Percentiles rank a stretch among this genome's conserved stretches.
Conservation (phyloP, 805 yeast species). For the Lipomyces orientalis region DNA sequence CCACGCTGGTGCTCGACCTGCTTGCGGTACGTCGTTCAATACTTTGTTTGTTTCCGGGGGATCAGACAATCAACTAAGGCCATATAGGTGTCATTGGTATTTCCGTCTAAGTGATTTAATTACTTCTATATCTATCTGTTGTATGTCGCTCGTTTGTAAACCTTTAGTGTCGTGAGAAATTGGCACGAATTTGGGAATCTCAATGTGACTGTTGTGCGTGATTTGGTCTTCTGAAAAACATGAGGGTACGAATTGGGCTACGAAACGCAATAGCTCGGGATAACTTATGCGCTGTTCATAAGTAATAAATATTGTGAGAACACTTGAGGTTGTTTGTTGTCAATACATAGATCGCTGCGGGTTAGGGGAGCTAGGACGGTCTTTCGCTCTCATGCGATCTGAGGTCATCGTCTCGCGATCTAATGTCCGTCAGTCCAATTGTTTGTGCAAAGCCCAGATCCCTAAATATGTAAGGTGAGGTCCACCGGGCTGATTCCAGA, state of each 20-base stretch:
- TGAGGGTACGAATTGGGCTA: background rate
- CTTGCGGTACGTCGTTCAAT: constrained; percentile 71
- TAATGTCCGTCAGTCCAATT: no score
- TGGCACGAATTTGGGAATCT: background rate
- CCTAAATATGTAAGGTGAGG: no score
- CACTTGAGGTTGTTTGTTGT: no score
- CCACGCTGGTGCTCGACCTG: constrained; percentile 94
- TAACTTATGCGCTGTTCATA: background rate
- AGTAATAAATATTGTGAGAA: no score
- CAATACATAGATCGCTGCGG: no score
- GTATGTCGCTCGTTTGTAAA: background rate
- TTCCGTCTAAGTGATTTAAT: constrained; percentile 29
- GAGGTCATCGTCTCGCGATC: no score
- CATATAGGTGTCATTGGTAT: constrained; percentile 40
- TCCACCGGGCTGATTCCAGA: no score
- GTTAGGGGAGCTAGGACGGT: no score
- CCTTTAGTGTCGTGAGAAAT: background rate
- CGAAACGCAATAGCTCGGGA: background rate
- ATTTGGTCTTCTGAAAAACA: background rate
- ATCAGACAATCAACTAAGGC: background rate
- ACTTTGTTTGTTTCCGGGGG: background rate
- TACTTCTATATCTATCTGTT: background rate
- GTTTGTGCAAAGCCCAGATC: no score
- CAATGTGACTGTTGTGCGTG: background rate
- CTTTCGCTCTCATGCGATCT: no score